Base-by-base conservation (phyloP, 78 protist species). In the Fonticula alba region DNA sequence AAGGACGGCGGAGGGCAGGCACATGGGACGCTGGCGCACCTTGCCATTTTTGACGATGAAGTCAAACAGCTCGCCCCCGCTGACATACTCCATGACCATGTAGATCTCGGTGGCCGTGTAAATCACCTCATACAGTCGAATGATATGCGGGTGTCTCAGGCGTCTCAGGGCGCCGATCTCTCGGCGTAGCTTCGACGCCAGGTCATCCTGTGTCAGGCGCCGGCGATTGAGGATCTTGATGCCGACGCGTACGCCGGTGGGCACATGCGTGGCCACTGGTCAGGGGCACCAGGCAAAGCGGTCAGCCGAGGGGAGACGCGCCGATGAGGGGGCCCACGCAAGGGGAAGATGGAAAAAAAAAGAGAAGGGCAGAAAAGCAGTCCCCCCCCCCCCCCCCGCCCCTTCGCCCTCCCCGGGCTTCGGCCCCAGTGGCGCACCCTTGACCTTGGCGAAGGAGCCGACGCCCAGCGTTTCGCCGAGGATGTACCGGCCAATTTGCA, bases 21-120 rank as follows among this genome's bases (percentile, higher is more conserved):
- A 41, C 10, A 10, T 10, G 47, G 22, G 47, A 6, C 6, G 10
- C 22, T 1, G n/a, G 22, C 51, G 51, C 51, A 79, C 77, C 47
- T 79, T 81, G 5, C 97, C 97, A 27, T 86, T 71, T 52, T 79
- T 70, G n/a, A 89, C 94, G 27, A 96, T 96, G 75, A 86, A 93
- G n/a, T 94, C 97, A 64, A 90, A 96, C 24, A 96, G 76, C 51
- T 96, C 99, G 0, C 98, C 98, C n/a, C 97, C 94, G 3, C 87
- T 43, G 0, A 88, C 96, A 41, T 78, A 88, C 56, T 87, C 96
- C 88, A 87, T 84, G 24, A 89, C 73, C 90, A 93, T 75, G 70
- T 82, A 96, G 15, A 93, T 96, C 69, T 89, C 92, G 3, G 87
- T 80, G 0, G 85, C 76, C 11, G 97, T 92, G 27, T 80, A 85